phyloP scores from a whole-genome alignment of 2,329 filamentous ascomycete species.

The Coniosporium tulheliwenetii region DNA sequence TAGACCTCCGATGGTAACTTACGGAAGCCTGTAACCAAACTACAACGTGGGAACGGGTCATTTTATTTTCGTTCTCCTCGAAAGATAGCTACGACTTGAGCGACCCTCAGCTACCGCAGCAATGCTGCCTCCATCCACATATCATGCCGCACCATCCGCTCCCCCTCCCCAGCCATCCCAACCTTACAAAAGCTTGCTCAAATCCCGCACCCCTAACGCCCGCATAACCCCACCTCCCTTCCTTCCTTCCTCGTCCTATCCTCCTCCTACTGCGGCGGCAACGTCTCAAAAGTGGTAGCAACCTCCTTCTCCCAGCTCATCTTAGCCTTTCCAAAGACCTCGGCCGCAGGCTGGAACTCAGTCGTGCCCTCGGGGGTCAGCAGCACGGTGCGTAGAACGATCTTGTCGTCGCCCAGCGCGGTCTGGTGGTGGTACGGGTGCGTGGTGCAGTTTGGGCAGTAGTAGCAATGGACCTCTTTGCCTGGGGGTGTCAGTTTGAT shows the following conservation, averaged over 20 bases:
- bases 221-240: neutral
- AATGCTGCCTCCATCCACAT: no score
- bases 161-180: no score
- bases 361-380: constrained; percentile 25
- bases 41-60: no score
- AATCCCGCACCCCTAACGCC: no score
- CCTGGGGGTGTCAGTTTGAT: constrained; percentile 20
- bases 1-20: no score
- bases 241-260: neutral
- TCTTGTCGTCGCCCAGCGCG: constrained; percentile 32
- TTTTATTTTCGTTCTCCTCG: no score
- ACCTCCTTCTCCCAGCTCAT: constrained; percentile 37
- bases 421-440: constrained; percentile 42
- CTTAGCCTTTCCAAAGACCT: constrained; percentile 39
- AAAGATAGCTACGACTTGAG: no score
- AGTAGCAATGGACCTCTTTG: constrained; percentile 41
- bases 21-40: no score
- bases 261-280: constrained; percentile 22
- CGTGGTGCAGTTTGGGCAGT: constrained; percentile 39
- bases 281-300: constrained; percentile 27
- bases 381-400: constrained; percentile 36
- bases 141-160: no score
- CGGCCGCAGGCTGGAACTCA: constrained; percentile 32
- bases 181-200: no score
- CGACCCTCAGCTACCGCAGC: no score